Evolutionary conservation across 352 stramenopile species (phyloP).

Genomic region (Blastocystis sp.): DNA sequence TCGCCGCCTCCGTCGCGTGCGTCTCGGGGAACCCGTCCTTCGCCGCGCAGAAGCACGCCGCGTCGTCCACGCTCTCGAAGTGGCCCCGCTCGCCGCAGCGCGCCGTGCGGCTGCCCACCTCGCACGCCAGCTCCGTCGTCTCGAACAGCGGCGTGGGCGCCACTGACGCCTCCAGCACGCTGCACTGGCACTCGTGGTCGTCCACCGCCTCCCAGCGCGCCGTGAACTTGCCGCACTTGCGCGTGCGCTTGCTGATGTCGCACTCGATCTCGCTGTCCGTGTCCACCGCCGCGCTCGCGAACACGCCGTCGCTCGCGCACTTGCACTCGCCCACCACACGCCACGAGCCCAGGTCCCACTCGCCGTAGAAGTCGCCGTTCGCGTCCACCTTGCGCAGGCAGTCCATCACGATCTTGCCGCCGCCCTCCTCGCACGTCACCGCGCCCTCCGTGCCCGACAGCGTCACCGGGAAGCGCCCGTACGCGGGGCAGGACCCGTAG

Average conservation of each 20-base stretch:
- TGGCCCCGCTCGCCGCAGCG: neutral
- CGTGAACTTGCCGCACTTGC: conserved; percentile 22
- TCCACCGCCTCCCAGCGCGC: conserved; percentile 9
- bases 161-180: neutral
- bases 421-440: conserved; percentile 2
- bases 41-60: conserved; percentile 11
- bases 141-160: conserved; percentile 27
- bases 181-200: conserved; percentile 31
- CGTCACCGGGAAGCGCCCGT: conserved; percentile 30
- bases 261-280: neutral
- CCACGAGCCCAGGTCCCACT: conserved; percentile 29
- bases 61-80: conserved; percentile 10
- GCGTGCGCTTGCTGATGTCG: conserved; percentile 20
- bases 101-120: neutral
- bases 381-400: conserved; percentile 43
- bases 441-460: neutral
- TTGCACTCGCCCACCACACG: conserved; percentile 3
- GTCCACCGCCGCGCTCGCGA: neutral
- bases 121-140: neutral
- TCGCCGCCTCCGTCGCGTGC: neutral
- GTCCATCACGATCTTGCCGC: conserved; percentile 24
- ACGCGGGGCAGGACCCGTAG: conserved; percentile 30
- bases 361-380: conserved; percentile 44
- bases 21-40: neutral
- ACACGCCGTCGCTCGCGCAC: neutral